These are phyloP conservation scores for Suillus discolor DNA, from an alignment of 768 basidiomycete genomes.

Conservation along the genomic window DNA sequence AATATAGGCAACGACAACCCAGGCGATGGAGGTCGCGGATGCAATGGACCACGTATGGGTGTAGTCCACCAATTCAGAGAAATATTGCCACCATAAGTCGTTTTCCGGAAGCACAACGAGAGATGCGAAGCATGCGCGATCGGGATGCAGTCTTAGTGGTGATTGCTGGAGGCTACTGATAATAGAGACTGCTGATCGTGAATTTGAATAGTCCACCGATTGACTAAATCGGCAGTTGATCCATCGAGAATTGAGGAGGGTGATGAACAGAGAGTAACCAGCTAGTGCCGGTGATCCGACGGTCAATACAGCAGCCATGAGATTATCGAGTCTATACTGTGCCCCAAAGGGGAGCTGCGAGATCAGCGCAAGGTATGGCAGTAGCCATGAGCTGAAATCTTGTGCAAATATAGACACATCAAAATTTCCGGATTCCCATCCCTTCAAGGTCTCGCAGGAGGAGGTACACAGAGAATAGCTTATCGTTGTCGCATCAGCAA, in stretches of 20 bases:
- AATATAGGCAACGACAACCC: conserved; percentile 32
- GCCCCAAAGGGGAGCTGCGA: conserved; percentile 52
- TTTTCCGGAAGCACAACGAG: conserved; percentile 40
- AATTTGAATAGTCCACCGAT: conserved; percentile 28
- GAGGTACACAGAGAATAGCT: conserved; percentile 10
- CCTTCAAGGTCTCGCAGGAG: conserved; percentile 11
- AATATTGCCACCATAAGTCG: conserved; percentile 38
- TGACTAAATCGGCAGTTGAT: conserved; percentile 34
- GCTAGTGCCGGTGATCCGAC: conserved; percentile 49
- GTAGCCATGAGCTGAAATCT: conserved; percentile 45
- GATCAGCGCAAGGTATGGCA: conserved; percentile 51
- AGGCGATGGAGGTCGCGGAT: conserved; percentile 35
- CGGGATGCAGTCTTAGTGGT: conserved; percentile 27
- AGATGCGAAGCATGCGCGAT: conserved; percentile 31
- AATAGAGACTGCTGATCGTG: conserved; percentile 24
- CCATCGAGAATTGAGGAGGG: conserved; percentile 47
- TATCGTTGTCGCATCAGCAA: conserved; percentile 16
- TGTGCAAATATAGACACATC: conserved; percentile 27
- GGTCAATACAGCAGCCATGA: conserved; percentile 44
- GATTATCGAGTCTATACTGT: conserved; percentile 40
- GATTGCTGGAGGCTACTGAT: conserved; percentile 41
- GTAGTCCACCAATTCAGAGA: conserved; percentile 33
- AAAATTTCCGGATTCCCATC: conserved; percentile 11
- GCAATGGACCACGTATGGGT: conserved; percentile 38
- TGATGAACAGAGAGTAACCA: conserved; percentile 45